Base-by-base conservation (phyloP, 2,329 filamentous ascomycete species). In the Sporothrix protearum region DNA sequence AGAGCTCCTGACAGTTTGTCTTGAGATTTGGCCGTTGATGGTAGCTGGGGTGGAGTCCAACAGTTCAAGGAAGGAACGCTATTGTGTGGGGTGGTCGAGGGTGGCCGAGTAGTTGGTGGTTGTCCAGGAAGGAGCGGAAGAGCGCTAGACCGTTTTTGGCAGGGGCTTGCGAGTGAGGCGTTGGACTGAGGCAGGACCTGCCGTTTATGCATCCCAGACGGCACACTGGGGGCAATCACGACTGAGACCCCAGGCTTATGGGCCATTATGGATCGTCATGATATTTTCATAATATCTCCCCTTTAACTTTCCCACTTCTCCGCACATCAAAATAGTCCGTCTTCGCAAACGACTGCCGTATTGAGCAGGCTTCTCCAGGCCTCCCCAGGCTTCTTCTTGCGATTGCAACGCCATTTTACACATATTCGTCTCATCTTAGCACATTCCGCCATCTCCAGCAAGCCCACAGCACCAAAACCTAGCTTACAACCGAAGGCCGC, bases 301-400 rank as follows among this genome's bases (percentile, higher is more conserved):
- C 30, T 63, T n/a, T 10, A 19, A 63, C 57, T 25, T 42, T 63
- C n/a, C 10, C 55, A 61, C 33, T 63, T 36, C 22, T 22, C n/a
- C 33, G 39, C 57, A n/a, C 57, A 63, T 63, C 33, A 10, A 63
- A 42, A 25, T 36, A 63, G 57, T 25, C 33, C 57, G 33, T 10
- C n/a, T 8, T 63, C 57, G 57, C 57, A 63, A 63, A 42, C 33
- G 57, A 42, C 57, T 63, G 57, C 57, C 57, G 57, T 3, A 25
- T 63, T 63, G 19, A 42, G 57, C 8, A 42, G 57, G 49, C 6
- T 2, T 22, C n/a, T 51, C 9, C 22, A 9, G 19, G 19, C 7
- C 22, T 22, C 16, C 22, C 22, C 22, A 9, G 49, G 25, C 25
- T 10, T 42, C 33, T 19, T 36, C 22, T 53, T 53, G 49, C 22